Base-by-base conservation (phyloP, 306 rosid genomes). In the Fagus sylvatica region DNA sequence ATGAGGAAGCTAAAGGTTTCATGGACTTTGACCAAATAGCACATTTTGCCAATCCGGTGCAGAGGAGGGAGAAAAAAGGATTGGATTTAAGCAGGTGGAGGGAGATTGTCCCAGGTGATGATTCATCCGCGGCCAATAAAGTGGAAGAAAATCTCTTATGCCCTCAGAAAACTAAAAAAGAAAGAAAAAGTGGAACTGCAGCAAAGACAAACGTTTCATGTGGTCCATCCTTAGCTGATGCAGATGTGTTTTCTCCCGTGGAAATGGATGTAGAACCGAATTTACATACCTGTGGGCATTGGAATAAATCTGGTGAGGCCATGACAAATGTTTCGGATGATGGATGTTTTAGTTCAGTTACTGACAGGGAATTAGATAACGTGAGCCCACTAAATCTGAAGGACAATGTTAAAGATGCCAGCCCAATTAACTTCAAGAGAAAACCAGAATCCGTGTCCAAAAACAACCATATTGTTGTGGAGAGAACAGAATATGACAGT, bases 71-170 rank as follows among this genome's bases (percentile, higher is more conserved):
- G 79, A 91, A 86, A 76, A 86, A 85, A 59, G 87, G 76, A 81
- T 71, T 93, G 84, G 90, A 93, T 16, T 86, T 93, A 74, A 85
- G 90, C 64, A 82, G 78, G 70, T 87, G 95, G 93, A 88, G 79
- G 76, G 93, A 93, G 88, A 49, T 86, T 79, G 54, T 74, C 42
- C 79, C 36, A 43, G 87, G 78, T 48, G 87, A 82, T 79, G 76
- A 68, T 78, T 81, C 83, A 60, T 81, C 76, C 34, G 37, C 32
- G 41, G 82, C 82, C 60, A 80, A 76, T 76, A 75, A 82, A 79
- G 74, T 61, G 8, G 80, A 75, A 61, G 80, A 73, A 59, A 69
- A 42, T 15, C 53, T 46, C 49, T 56, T 49, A 36, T 13, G 33
- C 71, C 55, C 54, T 60, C 77, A 73, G 54, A 81, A 30, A 78